Conservation (phyloP, 1,284 basidiomycete species). For the Cerioporus squamosus region DNA sequence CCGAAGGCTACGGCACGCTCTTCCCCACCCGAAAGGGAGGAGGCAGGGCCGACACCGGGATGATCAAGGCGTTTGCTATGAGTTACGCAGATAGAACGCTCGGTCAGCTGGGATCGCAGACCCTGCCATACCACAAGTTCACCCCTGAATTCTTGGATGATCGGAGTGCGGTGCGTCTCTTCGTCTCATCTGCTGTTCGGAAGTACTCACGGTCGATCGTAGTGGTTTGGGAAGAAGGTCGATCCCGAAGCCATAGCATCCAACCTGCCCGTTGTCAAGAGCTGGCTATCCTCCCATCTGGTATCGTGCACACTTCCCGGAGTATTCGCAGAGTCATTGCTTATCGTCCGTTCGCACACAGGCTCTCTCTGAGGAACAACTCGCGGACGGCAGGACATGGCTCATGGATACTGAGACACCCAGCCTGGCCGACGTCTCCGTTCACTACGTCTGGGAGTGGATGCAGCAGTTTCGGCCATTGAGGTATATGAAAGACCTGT, state of each 20-base stretch:
- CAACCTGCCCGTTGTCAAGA: slow-evolving; percentile 36
- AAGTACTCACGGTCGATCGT: background rate
- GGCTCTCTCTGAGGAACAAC: slow-evolving; percentile 54
- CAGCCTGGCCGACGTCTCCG: slow-evolving; percentile 53
- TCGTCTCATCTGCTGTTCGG: background rate
- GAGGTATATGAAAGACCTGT: slow-evolving; percentile 37
- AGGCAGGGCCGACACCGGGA: slow-evolving; percentile 45
- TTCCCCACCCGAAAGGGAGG: slow-evolving; percentile 49
- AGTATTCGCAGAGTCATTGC: background rate
- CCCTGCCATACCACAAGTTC: slow-evolving; percentile 53
- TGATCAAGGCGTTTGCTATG: slow-evolving; percentile 51
- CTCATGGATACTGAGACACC: slow-evolving; percentile 56
- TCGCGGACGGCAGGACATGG: slow-evolving; percentile 61
- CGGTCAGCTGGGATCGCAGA: slow-evolving; percentile 42
- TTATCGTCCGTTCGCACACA: slow-evolving; percentile 23
- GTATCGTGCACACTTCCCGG: slow-evolving; percentile 25
- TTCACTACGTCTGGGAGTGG: slow-evolving; percentile 55
- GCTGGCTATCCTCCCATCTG: slow-evolving; percentile 44
- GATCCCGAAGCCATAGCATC: slow-evolving; percentile 40
- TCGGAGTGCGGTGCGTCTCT: slow-evolving; percentile 42
- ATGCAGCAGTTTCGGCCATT: slow-evolving; percentile 37
- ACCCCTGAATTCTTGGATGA: slow-evolving; percentile 55
- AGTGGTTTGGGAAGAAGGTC: slow-evolving; percentile 38
- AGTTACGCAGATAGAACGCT: slow-evolving; percentile 48
- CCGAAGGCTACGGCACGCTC: slow-evolving; percentile 48